Evolutionary conservation across 2,329 filamentous ascomycete species (phyloP).

Genomic region (Elsinoe batatas): DNA sequence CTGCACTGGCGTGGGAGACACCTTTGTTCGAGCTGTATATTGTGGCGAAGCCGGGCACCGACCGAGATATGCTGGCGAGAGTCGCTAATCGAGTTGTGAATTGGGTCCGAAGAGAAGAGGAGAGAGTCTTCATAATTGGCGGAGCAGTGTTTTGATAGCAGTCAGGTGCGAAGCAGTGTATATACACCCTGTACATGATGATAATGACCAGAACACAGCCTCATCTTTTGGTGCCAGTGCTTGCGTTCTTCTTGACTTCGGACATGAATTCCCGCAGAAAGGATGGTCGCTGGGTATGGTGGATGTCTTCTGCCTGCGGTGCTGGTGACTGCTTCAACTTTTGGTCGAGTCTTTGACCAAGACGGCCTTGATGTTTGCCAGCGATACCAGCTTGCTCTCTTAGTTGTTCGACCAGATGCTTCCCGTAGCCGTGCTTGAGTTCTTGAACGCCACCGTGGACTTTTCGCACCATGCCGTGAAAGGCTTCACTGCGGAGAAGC

Average conservation of each 20-base stretch:
- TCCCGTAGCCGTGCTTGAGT: constrained; percentile 33
- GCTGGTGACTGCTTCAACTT: not conserved
- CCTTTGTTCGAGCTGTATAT: constrained; percentile 90
- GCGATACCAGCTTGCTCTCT: constrained; percentile 29
- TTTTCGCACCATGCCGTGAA: constrained; percentile 44
- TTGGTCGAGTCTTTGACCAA: not conserved
- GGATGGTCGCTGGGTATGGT: not conserved
- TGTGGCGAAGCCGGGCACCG: constrained; percentile 65
- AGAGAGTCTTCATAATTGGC: constrained; percentile 90
- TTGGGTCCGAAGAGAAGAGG: constrained; percentile 87
- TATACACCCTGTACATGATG: constrained; percentile 4
- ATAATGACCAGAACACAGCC: not conserved
- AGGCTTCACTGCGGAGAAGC: constrained; percentile 45
- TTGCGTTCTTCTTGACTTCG: constrained; percentile 1
- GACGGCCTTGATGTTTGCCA: not conserved
- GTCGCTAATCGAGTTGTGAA: constrained; percentile 82
- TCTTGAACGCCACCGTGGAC: constrained; percentile 39
- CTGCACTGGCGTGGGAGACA: constrained; percentile 82
- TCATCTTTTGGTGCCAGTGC: not conserved
- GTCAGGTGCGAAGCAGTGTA: not conserved
- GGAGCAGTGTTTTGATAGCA: constrained; percentile 62
- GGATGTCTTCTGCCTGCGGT: not conserved
- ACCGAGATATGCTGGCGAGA: constrained; percentile 60
- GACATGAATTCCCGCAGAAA: constrained; percentile 3
- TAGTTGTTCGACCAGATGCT: constrained; percentile 46